phyloP scores from a whole-genome alignment of 345 rosid species.

The Bruguiera parviflora region DNA sequence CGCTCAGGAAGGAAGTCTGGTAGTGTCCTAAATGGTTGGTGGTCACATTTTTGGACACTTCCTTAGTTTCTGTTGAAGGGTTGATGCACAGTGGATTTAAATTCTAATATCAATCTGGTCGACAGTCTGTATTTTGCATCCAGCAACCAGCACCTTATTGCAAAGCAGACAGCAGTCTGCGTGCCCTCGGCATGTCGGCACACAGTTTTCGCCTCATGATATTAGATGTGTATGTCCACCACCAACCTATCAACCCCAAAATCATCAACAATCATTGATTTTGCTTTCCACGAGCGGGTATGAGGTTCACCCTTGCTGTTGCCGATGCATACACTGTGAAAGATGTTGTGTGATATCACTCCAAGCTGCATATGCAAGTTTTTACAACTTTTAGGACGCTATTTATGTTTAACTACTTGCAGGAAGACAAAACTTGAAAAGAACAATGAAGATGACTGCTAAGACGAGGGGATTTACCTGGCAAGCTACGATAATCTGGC shows the following conservation, averaged over 20 bases:
- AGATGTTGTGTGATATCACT: slow-evolving; percentile 59
- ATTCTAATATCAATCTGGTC: not conserved
- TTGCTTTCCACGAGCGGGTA: not conserved
- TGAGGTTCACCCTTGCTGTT: slow-evolving; percentile 43
- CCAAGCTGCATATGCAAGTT: slow-evolving; percentile 53
- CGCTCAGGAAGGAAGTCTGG: not conserved
- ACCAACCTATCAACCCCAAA: not conserved
- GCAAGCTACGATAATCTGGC: slow-evolving; percentile 62
- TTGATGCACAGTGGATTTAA: too few relatives aligned
- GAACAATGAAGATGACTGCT: not conserved
- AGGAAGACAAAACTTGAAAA: not conserved
- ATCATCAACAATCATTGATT: not conserved
- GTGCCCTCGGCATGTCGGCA: not conserved
- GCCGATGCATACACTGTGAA: slow-evolving; percentile 49
- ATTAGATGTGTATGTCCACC: not conserved
- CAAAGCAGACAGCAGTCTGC: not conserved
- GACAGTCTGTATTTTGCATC: not conserved
- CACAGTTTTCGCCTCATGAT: not conserved
- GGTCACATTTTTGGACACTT: not conserved
- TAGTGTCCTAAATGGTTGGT: not conserved
- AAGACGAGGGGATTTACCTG: slow-evolving; percentile 41
- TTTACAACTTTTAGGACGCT: slow-evolving; percentile 3
- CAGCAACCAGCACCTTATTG: not conserved
- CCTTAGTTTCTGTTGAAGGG: not conserved
- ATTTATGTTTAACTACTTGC: slow-evolving; percentile 3